These are phyloP conservation scores for Ogataea henricii DNA, from an alignment of 805 yeast genomes.

Conservation along the genomic window DNA sequence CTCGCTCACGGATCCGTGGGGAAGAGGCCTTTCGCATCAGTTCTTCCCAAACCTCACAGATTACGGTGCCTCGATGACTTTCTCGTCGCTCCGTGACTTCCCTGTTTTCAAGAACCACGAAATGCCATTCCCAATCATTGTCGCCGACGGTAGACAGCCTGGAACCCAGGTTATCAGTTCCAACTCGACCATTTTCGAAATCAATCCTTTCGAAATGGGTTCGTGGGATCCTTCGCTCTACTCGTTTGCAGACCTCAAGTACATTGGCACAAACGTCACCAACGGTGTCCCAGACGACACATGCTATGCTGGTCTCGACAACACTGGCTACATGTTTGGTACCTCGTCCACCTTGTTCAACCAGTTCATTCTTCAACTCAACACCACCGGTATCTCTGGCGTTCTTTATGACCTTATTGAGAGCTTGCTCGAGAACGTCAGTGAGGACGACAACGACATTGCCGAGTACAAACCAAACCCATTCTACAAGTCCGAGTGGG, in stretches of 20 bases:
- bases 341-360: constrained; percentile 83
- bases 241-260: constrained; percentile 65
- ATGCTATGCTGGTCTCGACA: constrained; percentile 75
- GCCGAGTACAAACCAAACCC: constrained; percentile 79
- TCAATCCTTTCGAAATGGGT: constrained; percentile 74
- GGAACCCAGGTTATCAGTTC: constrained; percentile 53
- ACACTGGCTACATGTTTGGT: constrained; percentile 79
- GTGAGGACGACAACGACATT: constrained; percentile 59
- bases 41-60: constrained; percentile 62
- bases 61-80: constrained; percentile 65
- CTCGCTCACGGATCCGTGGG: constrained; percentile 81
- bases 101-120: constrained; percentile 60
- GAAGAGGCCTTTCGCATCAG: constrained; percentile 71
- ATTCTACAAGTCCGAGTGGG: constrained; percentile 47
- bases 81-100: constrained; percentile 57
- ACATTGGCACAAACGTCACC: constrained; percentile 65
- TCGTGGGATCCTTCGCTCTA: constrained; percentile 82
- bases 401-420: constrained; percentile 46
- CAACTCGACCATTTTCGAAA: constrained; percentile 70
- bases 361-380: constrained; percentile 58
- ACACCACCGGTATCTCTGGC: constrained; percentile 53
- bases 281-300: constrained; percentile 55
- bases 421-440: constrained; percentile 43
- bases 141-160: constrained; percentile 68
- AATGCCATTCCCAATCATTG: constrained; percentile 74